Evolutionary conservation across 2,329 filamentous ascomycete genomes (phyloP).

Genomic region (Xylariaceae sp.): DNA sequence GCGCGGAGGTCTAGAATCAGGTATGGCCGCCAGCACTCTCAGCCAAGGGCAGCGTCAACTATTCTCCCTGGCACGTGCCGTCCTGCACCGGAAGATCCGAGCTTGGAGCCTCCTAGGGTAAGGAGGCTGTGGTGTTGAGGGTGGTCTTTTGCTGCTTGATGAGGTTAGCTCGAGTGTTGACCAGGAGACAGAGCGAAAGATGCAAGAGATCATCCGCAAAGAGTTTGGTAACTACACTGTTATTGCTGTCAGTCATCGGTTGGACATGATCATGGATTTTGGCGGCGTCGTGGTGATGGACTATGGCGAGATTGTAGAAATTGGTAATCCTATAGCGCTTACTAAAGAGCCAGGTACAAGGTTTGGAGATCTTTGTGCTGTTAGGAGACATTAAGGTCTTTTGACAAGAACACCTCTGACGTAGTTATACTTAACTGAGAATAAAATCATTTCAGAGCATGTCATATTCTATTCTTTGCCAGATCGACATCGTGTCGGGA

Average conservation of each 20-base stretch:
- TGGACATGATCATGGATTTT: constrained; percentile 43
- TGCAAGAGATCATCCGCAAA: constrained; percentile 23
- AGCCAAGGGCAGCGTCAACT: constrained; percentile 47
- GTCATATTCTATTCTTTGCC: no score
- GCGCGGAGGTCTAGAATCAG: constrained; percentile 23
- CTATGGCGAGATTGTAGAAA: constrained; percentile 41
- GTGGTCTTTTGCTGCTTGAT: constrained; percentile 30
- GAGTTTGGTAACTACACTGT: constrained; percentile 45
- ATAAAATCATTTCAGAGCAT: no score
- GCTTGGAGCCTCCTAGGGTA: constrained; percentile 20
- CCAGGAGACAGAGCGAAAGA: constrained; percentile 23
- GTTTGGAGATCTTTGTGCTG: constrained; percentile 21
- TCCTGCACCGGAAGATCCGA: constrained; percentile 25
- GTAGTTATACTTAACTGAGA: no score
- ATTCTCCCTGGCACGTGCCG: constrained; percentile 25
- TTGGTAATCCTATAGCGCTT: constrained; percentile 24
- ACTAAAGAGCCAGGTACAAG: constrained; percentile 14
- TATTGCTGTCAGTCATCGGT: constrained; percentile 29
- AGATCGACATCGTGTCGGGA: no score
- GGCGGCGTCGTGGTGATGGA: constrained; percentile 48
- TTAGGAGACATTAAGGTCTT: constrained; percentile 21
- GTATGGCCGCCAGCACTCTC: constrained; percentile 40
- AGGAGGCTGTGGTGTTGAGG: constrained; percentile 18
- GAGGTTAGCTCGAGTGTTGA: constrained; percentile 33
- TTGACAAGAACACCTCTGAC: no score